Evolutionary conservation across 139 green algal species (phyloP).

Genomic region (Eudorina sp.): DNA sequence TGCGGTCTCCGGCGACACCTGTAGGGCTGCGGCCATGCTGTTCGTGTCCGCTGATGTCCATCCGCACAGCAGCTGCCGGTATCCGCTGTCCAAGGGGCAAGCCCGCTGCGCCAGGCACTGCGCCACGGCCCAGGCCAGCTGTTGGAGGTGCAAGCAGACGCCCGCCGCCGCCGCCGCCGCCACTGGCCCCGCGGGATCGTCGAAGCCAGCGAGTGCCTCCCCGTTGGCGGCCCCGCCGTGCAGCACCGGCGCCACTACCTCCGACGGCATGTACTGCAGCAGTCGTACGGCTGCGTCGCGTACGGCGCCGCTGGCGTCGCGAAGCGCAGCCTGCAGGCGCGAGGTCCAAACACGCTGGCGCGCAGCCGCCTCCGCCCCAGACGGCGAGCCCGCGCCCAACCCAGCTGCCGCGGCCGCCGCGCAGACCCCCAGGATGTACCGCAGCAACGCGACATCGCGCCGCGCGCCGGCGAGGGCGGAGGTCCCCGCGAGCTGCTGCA

Average conservation of each 20-base stretch:
- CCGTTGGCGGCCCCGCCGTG: conserved; percentile 6
- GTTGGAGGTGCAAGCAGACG: conserved; percentile 27
- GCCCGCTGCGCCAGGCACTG: conserved; percentile 60
- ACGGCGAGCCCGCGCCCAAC: not conserved
- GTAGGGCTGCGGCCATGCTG: not conserved
- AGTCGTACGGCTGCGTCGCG: not conserved
- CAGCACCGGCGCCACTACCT: not conserved
- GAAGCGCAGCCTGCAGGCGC: conserved; percentile 26
- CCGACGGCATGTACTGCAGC: not conserved
- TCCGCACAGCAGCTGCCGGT: not conserved
- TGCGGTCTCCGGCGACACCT: not conserved
- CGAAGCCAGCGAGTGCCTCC: not conserved
- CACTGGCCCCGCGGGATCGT: not conserved
- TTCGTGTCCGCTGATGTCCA: not conserved
- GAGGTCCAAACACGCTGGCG: not conserved
- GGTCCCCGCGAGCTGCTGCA: conserved; percentile 22
- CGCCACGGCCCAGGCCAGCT: conserved; percentile 56
- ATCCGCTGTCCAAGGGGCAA: not conserved
- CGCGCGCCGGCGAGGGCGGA: conserved; percentile 20
- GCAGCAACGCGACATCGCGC: conserved; percentile 62
- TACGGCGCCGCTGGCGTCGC: not conserved
- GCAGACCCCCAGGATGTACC: conserved; percentile 45
- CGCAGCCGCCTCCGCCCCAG: too few species aligned
- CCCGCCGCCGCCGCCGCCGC: not conserved
- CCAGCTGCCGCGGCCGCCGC: not conserved